Conservation (phyloP, 2,329 filamentous ascomycete species). For the Fusarium palustre region DNA sequence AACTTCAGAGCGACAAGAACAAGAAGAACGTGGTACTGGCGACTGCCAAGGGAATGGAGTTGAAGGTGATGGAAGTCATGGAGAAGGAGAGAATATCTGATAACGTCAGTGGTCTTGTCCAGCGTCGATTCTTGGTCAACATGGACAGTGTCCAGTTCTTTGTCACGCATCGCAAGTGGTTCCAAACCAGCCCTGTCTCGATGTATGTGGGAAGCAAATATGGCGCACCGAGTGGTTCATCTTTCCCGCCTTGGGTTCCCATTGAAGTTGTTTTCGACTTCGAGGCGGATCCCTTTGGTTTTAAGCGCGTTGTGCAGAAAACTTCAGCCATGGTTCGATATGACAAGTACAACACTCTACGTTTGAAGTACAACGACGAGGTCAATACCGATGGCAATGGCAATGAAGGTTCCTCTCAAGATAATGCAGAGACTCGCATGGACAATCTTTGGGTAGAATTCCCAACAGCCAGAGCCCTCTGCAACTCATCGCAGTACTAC, state of each 20-base stretch:
- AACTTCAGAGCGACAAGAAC: constrained; percentile 98
- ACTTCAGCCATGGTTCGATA: constrained; percentile 95
- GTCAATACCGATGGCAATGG: constrained; percentile 74
- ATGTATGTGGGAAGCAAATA: constrained; percentile 96
- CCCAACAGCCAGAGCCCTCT: constrained; percentile 91
- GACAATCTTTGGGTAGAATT: constrained; percentile 98
- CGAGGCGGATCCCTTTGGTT: constrained; percentile 92
- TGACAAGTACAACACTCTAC: constrained; percentile 97
- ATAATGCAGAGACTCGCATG: constrained; percentile 80
- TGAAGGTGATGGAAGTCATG: constrained; percentile 98
- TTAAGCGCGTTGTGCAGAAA: constrained; percentile 95
- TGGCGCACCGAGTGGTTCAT: constrained; percentile 83
- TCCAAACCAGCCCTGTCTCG: constrained; percentile 84
- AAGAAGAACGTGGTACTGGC: constrained; percentile 96
- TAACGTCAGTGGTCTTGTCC: constrained; percentile 92
- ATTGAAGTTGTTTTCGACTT: constrained; percentile 99
- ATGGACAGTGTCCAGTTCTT: constrained; percentile 99
- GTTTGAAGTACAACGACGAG: constrained; percentile 96
- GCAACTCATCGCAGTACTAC: constrained; percentile 97
- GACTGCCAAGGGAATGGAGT: constrained; percentile 96
- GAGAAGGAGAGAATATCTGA: constrained; percentile 94
- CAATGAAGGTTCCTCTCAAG: constrained; percentile 60
- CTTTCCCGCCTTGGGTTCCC: constrained; percentile 98
- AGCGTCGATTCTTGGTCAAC: constrained; percentile 90
- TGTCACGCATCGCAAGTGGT: constrained; percentile 92